phyloP scores from a whole-genome alignment of 2,329 filamentous ascomycete genomes.

The Penicillium sp. region DNA sequence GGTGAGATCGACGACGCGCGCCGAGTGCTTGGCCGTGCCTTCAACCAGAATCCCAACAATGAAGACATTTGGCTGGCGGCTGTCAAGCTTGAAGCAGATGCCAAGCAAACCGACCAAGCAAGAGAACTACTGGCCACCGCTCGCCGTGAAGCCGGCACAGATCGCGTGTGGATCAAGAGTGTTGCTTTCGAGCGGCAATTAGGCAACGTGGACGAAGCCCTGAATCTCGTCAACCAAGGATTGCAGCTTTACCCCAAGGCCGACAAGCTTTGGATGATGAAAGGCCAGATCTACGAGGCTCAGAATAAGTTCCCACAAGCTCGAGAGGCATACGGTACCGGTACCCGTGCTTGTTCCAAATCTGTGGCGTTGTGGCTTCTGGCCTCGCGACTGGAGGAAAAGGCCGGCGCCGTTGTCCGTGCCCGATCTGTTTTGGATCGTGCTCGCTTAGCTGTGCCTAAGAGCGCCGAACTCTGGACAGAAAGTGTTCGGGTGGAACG shows the following conservation, averaged over 20 bases:
- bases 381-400: constrained; percentile 84
- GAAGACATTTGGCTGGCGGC: constrained; percentile 98
- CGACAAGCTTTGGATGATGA: constrained; percentile 96
- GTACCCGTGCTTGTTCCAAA: constrained; percentile 80
- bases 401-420: constrained; percentile 78
- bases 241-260: constrained; percentile 81
- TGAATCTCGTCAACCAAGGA: constrained; percentile 84
- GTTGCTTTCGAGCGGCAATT: constrained; percentile 89
- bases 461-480: constrained; percentile 80
- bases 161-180: constrained; percentile 96
- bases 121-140: constrained; percentile 78
- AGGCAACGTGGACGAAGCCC: constrained; percentile 73
- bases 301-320: constrained; percentile 78
- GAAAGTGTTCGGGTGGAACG: constrained; percentile 93
- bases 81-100: constrained; percentile 93
- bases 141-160: constrained; percentile 84
- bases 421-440: constrained; percentile 91
- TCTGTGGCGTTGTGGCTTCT: constrained; percentile 89
- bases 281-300: constrained; percentile 93
- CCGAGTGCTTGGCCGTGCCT: constrained; percentile 80
- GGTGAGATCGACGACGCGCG: constrained; percentile 86
- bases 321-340: constrained; percentile 83
- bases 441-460: constrained; percentile 82
- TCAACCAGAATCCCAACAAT: constrained; percentile 93
- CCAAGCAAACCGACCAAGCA: constrained; percentile 76